Evolutionary conservation across 352 stramenopile species (phyloP), one percentile per base, ranked within the genome.

Genomic region (Globisporangium parvum): DNA sequence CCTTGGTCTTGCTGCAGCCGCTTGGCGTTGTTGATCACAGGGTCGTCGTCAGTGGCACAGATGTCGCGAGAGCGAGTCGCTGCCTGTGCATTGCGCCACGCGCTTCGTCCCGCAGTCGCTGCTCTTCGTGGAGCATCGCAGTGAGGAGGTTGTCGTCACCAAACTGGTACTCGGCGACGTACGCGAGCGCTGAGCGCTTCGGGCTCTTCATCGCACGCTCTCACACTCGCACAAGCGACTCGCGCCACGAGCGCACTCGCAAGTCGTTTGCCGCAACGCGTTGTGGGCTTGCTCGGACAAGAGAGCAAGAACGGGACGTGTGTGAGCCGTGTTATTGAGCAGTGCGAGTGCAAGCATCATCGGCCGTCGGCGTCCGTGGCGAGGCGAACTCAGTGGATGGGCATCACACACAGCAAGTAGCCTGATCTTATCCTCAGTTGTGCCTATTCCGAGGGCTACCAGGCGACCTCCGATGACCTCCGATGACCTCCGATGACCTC

Each of bases 131-230:
- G 54, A 69, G 66, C 17, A 63, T 74, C 28, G 73, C 70, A 8
- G 75, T 88, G 51, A 88, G 55, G 23, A 87, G 49, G 40, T 87
- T 88, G 35, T 80, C 72, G 6, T 85, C 73, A 3, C 64, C 75
- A 55, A 82, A 88, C 41, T 83, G 67, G 57, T 88, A 88, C 51
- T 88, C 78, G 12, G 75, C 74, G 15, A 76, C 57, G 55, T 82
- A 88, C 31, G 78, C 59, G 46, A 88, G 56, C 33, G 17, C 48
- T 23, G 70, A 66, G 3, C 63, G 65, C 51, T 72, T 73, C 14
- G 73, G 68, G 45, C 73, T 85, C 52, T 63, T 79, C 75, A 88
- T 85, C 20, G 20, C 28, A 48, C 42, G 17, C 11, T 14, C 17
- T 17, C 20, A 28, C 6, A 41, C 39, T 20, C 39, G 14, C 39